Evolutionary conservation across 2,329 filamentous ascomycete genomes (phyloP).

Genomic region (Stromatinia cepivora): DNA sequence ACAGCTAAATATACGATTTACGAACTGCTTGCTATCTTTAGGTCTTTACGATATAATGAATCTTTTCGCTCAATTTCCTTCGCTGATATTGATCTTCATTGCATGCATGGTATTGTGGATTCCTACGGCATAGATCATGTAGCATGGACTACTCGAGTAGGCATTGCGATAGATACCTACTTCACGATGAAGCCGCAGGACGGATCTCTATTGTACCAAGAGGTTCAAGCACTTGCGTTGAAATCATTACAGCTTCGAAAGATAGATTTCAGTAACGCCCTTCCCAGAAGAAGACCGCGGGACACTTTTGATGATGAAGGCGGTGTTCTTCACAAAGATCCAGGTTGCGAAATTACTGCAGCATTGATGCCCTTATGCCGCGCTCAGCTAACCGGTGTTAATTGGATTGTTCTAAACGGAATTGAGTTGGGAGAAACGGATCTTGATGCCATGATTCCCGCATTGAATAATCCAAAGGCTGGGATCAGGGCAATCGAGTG

Average conservation of each 20-base stretch:
- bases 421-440: conserved; percentile 71
- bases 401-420: conserved; percentile 69
- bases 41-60: conserved; percentile 69
- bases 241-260: conserved; percentile 63
- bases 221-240: conserved; percentile 65
- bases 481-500: conserved; percentile 68
- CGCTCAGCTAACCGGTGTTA: conserved; percentile 65
- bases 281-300: conserved; percentile 53
- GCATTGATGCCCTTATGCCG: conserved; percentile 68
- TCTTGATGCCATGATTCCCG: conserved; percentile 62
- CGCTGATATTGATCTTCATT: conserved; percentile 61
- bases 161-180: conserved; percentile 36
- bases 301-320: conserved; percentile 48
- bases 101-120: conserved; percentile 62
- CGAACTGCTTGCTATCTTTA: conserved; percentile 69
- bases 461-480: conserved; percentile 64
- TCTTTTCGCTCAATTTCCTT: conserved; percentile 68
- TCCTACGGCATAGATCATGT: conserved; percentile 61
- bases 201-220: conserved; percentile 62
- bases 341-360: conserved; percentile 68
- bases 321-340: conserved; percentile 54
- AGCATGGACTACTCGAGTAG: conserved; percentile 57
- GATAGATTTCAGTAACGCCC: conserved; percentile 64
- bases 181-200: conserved; percentile 40
- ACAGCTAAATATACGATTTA: conserved; percentile 56